A percentile compares a stretch with the other conserved stretches of the same genome.
Evolutionary conservation across 2,329 filamentous ascomycete genomes (phyloP).

Genomic region (Chalaropsis thielavioides): DNA sequence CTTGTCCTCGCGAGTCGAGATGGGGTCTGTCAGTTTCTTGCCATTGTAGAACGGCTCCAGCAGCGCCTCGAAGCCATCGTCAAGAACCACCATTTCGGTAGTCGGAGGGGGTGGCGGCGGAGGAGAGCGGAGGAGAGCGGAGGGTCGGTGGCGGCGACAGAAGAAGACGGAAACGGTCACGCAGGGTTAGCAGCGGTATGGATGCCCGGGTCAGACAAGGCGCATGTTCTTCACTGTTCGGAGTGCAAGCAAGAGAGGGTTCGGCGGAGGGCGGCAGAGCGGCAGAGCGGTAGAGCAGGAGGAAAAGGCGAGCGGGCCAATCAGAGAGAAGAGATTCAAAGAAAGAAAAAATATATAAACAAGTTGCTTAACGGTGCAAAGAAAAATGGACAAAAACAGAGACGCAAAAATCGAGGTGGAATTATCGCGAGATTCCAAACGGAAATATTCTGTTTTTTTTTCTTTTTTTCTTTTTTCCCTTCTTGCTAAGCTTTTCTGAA

Average conservation of each 20-base stretch:
- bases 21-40: conserved; percentile 51
- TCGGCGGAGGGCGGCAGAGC: not conserved
- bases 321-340: too few species aligned
- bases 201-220: not conserved
- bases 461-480: too few species aligned
- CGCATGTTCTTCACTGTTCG: not conserved
- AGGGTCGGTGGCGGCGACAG: too few species aligned
- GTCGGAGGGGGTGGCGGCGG: not conserved
- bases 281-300: not conserved
- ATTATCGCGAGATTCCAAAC: too few species aligned
- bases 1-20: conserved; percentile 65
- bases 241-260: not conserved
- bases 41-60: conserved; percentile 54
- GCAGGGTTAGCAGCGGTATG: not conserved
- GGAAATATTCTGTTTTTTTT: too few species aligned
- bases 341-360: too few species aligned
- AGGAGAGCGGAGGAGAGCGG: not conserved
- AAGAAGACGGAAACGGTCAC: not conserved
- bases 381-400: not conserved
- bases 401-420: not conserved
- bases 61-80: conserved; percentile 52
- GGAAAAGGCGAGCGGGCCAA: not conserved
- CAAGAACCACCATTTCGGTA: conserved; percentile 35
- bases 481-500: not conserved
- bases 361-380: too few species aligned